Evolutionary conservation across 192 early-diverging fungal species (phyloP).

Genomic region (Geranomyces variabilis): DNA sequence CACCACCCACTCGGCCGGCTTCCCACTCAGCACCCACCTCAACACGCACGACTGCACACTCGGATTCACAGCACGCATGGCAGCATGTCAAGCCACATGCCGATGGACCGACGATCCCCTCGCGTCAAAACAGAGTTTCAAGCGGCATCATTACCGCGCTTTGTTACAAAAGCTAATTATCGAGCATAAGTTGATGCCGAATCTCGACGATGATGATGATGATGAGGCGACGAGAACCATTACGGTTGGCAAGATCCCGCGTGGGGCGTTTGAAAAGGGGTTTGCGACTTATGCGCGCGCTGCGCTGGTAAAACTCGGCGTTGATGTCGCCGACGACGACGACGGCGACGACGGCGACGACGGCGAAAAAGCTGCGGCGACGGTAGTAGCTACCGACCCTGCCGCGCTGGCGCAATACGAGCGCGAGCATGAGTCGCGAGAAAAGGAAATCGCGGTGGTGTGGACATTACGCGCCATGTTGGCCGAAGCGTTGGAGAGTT

Average conservation of each 20-base stretch:
- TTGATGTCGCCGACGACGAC: conserved; percentile 5
- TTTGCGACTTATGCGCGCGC: conserved; percentile 45
- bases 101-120: conserved; percentile 68
- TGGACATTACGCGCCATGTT: conserved; percentile 83
- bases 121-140: conserved; percentile 61
- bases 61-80: conserved; percentile 46
- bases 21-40: conserved; percentile 26
- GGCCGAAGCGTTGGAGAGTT: conserved; percentile 73
- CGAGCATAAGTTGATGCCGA: conserved; percentile 30
- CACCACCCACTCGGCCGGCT: conserved; percentile 17
- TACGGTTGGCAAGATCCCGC: conserved; percentile 35
- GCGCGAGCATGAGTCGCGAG: conserved; percentile 28
- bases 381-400: conserved; percentile 4
- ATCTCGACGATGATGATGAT: not conserved
- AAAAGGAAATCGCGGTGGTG: conserved; percentile 69
- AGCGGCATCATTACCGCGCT: conserved; percentile 74
- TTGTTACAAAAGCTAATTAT: conserved; percentile 63
- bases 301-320: conserved; percentile 61
- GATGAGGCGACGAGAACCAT: not conserved
- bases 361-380: not conserved
- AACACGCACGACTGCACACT: not conserved
- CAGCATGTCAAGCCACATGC: conserved; percentile 72
- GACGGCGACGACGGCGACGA: no score
- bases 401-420: conserved; percentile 32
- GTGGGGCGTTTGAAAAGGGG: conserved; percentile 30